Conservation (phyloP, 306 rosid genomes). For the Rosa persica region DNA sequence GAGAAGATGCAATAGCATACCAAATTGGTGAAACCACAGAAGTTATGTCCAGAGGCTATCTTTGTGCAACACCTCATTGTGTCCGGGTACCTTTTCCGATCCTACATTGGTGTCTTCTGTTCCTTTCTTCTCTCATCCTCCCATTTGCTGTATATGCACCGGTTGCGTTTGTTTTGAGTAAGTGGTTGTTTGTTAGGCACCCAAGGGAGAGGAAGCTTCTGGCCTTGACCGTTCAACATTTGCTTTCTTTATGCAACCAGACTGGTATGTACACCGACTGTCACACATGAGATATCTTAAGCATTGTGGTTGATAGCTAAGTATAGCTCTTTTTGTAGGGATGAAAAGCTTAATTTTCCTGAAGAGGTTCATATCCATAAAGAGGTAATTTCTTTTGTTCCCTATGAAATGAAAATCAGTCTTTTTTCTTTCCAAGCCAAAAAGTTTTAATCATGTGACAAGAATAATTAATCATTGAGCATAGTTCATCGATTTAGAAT, state of each 20-base stretch:
- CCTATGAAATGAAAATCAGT: too few relatives aligned
- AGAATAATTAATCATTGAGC: too few relatives aligned
- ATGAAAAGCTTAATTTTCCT: slow-evolving; percentile 75
- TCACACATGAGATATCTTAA: background rate
- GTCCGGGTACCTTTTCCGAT: slow-evolving; percentile 57
- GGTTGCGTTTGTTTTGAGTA: slow-evolving; percentile 8
- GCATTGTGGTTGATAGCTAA: background rate
- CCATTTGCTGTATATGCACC: background rate
- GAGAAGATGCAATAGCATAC: slow-evolving; percentile 84
- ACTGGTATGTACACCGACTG: slow-evolving; percentile 52
- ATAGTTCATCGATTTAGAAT: too few relatives aligned
- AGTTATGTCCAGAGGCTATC: slow-evolving; percentile 84
- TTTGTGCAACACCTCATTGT: slow-evolving; percentile 98
- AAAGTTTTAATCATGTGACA: too few relatives aligned
- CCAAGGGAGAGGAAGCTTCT: slow-evolving; percentile 64
- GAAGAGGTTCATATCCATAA: slow-evolving; percentile 67
- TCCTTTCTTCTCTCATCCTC: background rate
- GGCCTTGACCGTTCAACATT: slow-evolving; percentile 83
- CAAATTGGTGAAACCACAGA: slow-evolving; percentile 97
- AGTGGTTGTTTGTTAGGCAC: slow-evolving; percentile 49
- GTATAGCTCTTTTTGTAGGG: slow-evolving; percentile 50
- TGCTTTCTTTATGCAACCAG: slow-evolving; percentile 96
- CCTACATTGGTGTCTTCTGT: background rate
- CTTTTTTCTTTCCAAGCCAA: too few relatives aligned
- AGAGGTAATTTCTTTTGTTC: slow-evolving; percentile 52